Evolutionary conservation across 2,329 filamentous ascomycete genomes (phyloP).

Genomic region (Colletotrichum endophyticum): DNA sequence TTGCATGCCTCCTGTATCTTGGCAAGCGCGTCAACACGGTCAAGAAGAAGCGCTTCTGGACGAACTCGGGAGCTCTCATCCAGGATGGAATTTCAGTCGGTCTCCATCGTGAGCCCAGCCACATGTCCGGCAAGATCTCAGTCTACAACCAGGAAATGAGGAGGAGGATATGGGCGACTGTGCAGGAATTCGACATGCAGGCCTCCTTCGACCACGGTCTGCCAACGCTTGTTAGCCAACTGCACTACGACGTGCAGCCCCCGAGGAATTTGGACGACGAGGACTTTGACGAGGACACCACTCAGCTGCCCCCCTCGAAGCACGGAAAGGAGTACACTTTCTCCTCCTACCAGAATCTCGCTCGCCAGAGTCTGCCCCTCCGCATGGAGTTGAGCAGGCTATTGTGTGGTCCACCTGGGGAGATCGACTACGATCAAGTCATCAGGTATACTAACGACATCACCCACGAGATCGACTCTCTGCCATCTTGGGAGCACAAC

Average conservation of each 20-base stretch:
- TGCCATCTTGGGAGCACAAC: slow-evolving; percentile 59
- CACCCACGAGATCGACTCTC: slow-evolving; percentile 63
- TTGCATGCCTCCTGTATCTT: slow-evolving; percentile 63
- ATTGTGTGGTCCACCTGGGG: slow-evolving; percentile 57
- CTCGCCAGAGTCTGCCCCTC: slow-evolving; percentile 59
- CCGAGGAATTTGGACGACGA: slow-evolving; percentile 64
- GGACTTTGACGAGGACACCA: slow-evolving; percentile 59
- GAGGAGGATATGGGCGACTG: slow-evolving; percentile 64
- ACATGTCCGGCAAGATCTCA: slow-evolving; percentile 58
- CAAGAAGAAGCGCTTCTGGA: slow-evolving; percentile 71
- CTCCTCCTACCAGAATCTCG: slow-evolving; percentile 63
- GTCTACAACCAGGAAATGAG: slow-evolving; percentile 68
- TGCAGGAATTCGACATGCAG: slow-evolving; percentile 67
- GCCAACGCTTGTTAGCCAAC: slow-evolving; percentile 61
- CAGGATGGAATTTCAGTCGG: slow-evolving; percentile 64
- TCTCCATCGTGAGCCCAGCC: slow-evolving; percentile 63
- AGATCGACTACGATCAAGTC: slow-evolving; percentile 66
- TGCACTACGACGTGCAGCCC: slow-evolving; percentile 60
- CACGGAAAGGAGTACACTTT: slow-evolving; percentile 60
- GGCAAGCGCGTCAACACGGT: slow-evolving; percentile 67
- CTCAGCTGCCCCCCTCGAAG: slow-evolving; percentile 55
- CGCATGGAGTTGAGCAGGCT: slow-evolving; percentile 63
- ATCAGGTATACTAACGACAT: slow-evolving; percentile 66
- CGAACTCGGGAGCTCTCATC: slow-evolving; percentile 58
- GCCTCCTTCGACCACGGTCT: slow-evolving; percentile 65